phyloP scores from a whole-genome alignment of 768 basidiomycete genomes.

The Podaxis sp. region DNA sequence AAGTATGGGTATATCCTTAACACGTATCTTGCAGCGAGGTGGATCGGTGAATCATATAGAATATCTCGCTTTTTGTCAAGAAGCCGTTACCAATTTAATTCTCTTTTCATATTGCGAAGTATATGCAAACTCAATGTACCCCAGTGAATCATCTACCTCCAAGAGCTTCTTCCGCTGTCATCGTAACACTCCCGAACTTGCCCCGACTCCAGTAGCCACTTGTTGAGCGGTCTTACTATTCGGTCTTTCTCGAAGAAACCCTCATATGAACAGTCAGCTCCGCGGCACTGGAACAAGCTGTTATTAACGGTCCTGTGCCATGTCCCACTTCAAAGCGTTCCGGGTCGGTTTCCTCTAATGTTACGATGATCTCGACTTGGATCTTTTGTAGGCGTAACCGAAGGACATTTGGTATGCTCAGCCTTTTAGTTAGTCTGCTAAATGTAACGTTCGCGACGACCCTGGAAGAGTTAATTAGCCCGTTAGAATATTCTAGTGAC shows the following conservation, averaged over 20 bases:
- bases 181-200: background rate
- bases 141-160: background rate
- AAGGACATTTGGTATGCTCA: background rate
- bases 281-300: background rate
- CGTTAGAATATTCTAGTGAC: too few relatives aligned
- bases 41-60: constrained; percentile 27
- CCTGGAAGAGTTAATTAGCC: background rate
- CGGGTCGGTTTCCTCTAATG: too few relatives aligned
- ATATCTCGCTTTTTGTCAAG: background rate
- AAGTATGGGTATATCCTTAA: constrained; percentile 1
- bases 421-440: background rate
- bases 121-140: background rate
- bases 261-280: background rate
- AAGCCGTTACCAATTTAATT: constrained; percentile 2
- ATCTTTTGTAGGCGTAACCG: background rate
- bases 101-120: background rate
- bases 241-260: background rate
- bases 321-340: too few relatives aligned
- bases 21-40: constrained; percentile 32
- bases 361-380: background rate
- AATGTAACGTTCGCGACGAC: background rate
- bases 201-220: background rate
- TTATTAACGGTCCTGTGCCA: background rate
- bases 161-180: background rate
- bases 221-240: background rate